Percentiles rank a stretch among this genome's conserved stretches.
Evolutionary conservation across 768 basidiomycete species (phyloP).

Genomic region (Trametes gibbosa): DNA sequence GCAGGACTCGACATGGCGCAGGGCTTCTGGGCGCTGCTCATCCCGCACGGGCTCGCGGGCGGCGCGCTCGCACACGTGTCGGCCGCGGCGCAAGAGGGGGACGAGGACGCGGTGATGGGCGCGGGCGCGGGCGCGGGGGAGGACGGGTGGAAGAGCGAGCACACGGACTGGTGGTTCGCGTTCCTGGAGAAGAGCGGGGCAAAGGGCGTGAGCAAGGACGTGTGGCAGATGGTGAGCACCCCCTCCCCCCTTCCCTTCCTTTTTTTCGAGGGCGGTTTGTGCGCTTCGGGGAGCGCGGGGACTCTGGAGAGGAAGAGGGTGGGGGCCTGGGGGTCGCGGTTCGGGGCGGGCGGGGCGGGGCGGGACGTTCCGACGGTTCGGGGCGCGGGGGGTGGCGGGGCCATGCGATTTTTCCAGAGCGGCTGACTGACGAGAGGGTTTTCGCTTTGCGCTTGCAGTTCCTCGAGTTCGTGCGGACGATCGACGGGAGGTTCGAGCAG

Average conservation of each 20-base stretch:
- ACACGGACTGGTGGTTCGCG: slow-evolving; percentile 76
- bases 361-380: not conserved
- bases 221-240: slow-evolving; percentile 88
- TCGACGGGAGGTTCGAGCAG: slow-evolving; percentile 67
- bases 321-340: not conserved
- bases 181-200: slow-evolving; percentile 62
- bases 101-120: slow-evolving; percentile 41
- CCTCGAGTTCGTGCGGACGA: slow-evolving; percentile 71
- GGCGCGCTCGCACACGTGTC: slow-evolving; percentile 54
- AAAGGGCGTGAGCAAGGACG: slow-evolving; percentile 85
- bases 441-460: slow-evolving; percentile 59
- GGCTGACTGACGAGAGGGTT: not conserved
- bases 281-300: not conserved
- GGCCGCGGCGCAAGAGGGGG: slow-evolving; percentile 40
- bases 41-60: slow-evolving; percentile 67
- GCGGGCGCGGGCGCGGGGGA: slow-evolving; percentile 39
- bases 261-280: not conserved
- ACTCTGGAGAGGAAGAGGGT: not conserved
- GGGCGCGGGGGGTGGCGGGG: too few species aligned
- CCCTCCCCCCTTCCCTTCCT: too few species aligned
- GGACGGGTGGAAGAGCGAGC: slow-evolving; percentile 62
- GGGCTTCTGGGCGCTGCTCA: slow-evolving; percentile 75
- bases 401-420: not conserved
- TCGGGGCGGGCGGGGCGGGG: not conserved
- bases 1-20: slow-evolving; percentile 68